A percentile compares a stretch with the other conserved stretches of the same genome.
Evolutionary conservation across 2,329 filamentous ascomycete species (phyloP).

Genomic region (Ascocoryne sarcoides): DNA sequence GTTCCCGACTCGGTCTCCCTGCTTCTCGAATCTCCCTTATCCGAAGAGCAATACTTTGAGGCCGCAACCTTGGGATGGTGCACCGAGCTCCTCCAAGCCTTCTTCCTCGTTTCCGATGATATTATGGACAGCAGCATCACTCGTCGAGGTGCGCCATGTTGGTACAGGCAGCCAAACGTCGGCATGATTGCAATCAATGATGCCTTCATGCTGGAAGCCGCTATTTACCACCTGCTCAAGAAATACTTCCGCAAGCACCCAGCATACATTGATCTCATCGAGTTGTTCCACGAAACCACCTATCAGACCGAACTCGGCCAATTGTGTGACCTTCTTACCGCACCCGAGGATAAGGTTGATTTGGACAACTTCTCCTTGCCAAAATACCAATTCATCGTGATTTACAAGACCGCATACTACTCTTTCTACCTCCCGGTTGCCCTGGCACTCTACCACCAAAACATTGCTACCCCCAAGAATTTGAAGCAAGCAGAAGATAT

Average conservation of each 20-base stretch:
- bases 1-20: constrained; percentile 85
- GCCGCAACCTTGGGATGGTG: constrained; percentile 89
- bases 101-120: constrained; percentile 97
- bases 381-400: constrained; percentile 97
- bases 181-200: constrained; percentile 99
- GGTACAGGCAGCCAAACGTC: constrained; percentile 84
- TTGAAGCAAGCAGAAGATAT: constrained; percentile 84
- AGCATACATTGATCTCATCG: constrained; percentile 80
- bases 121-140: constrained; percentile 98
- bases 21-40: constrained; percentile 63
- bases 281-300: constrained; percentile 92
- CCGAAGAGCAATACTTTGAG: constrained; percentile 77
- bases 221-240: constrained; percentile 86
- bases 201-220: constrained; percentile 85
- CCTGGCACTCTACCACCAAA: constrained; percentile 76
- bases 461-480: constrained; percentile 79
- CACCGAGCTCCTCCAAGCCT: constrained; percentile 95
- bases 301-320: constrained; percentile 95
- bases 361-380: constrained; percentile 91
- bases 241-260: constrained; percentile 87
- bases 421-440: constrained; percentile 97
- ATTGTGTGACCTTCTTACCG: constrained; percentile 87
- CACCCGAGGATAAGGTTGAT: constrained; percentile 87
- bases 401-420: constrained; percentile 99
- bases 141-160: constrained; percentile 87